Evolutionary conservation across 768 basidiomycete species (phyloP).

Genomic region (Termitomyces sp.): DNA sequence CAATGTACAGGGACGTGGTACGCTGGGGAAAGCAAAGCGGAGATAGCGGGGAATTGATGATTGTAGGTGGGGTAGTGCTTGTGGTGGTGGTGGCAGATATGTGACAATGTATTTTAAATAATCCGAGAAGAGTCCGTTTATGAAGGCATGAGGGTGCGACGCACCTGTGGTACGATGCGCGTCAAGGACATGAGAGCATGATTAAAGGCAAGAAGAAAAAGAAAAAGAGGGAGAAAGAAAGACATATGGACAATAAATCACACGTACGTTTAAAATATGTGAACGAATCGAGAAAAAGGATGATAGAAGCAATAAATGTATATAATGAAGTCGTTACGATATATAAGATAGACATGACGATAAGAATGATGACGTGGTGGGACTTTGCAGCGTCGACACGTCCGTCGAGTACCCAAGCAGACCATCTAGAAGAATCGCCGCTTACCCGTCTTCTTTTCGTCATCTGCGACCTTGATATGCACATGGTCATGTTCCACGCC

Average conservation of each 20-base stretch:
- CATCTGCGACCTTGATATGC: slow-evolving; percentile 72
- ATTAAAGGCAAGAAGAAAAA: not conserved
- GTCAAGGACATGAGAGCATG: not conserved
- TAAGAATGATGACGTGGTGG: not conserved
- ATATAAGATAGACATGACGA: slow-evolving; percentile 7
- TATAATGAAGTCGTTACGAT: slow-evolving; percentile 11
- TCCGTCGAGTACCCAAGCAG: not conserved
- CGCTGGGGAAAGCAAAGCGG: not conserved
- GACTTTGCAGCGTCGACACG: slow-evolving; percentile 3
- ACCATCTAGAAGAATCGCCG: slow-evolving; percentile 67
- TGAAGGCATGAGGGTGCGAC: not conserved
- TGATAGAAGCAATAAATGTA: slow-evolving; percentile 5
- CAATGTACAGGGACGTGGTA: slow-evolving; percentile 7
- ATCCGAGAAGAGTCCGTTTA: slow-evolving; percentile 5
- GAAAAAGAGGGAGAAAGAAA: not conserved
- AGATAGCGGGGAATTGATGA: not conserved
- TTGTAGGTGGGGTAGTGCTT: not conserved
- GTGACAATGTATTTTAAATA: slow-evolving; percentile 4
- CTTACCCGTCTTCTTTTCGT: slow-evolving; percentile 75
- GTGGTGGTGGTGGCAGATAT: not conserved
- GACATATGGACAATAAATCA: slow-evolving; percentile 10
- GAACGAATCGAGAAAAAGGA: slow-evolving; percentile 9
- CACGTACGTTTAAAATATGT: slow-evolving; percentile 4
- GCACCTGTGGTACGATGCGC: not conserved
- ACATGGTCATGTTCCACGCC: slow-evolving; percentile 51